A percentile compares a stretch with the other conserved stretches of the same genome.
phyloP scores from a whole-genome alignment of 768 basidiomycete species.

The Sutorius australiensis region DNA sequence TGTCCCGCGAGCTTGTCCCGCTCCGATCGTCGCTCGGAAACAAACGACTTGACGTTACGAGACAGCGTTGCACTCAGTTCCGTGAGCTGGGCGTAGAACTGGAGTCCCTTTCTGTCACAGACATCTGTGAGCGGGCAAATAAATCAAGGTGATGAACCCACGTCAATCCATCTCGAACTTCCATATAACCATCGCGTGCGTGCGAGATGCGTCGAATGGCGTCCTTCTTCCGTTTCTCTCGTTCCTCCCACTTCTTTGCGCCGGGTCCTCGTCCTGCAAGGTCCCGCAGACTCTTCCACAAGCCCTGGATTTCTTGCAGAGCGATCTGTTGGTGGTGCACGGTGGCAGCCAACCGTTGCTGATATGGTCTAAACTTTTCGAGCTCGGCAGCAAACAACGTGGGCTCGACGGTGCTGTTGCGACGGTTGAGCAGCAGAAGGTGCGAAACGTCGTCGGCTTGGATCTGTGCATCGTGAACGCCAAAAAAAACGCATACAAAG shows the following conservation, averaged over 20 bases:
- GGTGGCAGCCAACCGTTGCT: constrained; percentile 74
- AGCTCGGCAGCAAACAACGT: constrained; percentile 89
- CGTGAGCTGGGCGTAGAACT: constrained; percentile 82
- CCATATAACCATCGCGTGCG: constrained; percentile 83
- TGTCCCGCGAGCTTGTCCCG: constrained; percentile 64
- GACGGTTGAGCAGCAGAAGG: constrained; percentile 84
- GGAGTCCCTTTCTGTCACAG: constrained; percentile 68
- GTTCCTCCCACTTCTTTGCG: constrained; percentile 76
- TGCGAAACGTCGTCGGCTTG: constrained; percentile 97
- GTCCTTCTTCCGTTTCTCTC: constrained; percentile 77
- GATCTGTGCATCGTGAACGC: constrained; percentile 50
- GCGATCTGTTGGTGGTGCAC: constrained; percentile 71
- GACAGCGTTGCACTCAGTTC: constrained; percentile 58
- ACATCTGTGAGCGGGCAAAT: constrained; percentile 6
- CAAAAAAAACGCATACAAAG: neutral
- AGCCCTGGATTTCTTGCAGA: constrained; percentile 67
- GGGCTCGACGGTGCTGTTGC: constrained; percentile 78
- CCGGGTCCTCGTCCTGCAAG: constrained; percentile 72
- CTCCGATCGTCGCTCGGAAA: constrained; percentile 62
- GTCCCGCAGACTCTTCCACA: constrained; percentile 73
- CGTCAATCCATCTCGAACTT: constrained; percentile 82
- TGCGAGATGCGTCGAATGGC: constrained; percentile 63
- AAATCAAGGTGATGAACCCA: constrained; percentile 38
- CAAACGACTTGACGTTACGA: constrained; percentile 56
- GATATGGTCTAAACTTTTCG: constrained; percentile 93